Evolutionary conservation across 2,329 filamentous ascomycete species (phyloP), one percentile per base, ranked within the genome.

Genomic region (Diaporthe humulicola): DNA sequence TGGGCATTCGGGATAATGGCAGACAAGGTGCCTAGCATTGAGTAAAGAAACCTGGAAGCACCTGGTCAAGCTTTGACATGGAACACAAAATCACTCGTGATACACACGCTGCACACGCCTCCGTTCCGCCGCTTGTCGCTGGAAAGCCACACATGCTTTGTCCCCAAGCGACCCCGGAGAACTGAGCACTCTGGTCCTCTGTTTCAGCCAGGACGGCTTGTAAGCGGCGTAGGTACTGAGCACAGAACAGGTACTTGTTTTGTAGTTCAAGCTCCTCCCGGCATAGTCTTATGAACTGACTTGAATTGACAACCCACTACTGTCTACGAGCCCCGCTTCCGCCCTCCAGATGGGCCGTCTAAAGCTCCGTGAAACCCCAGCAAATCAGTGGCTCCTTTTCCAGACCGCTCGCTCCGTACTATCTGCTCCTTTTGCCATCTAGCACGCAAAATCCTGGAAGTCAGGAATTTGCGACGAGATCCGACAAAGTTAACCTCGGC

Each of bases 1-100:
- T 87, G 80, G 85, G 86, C 56, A 77, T 83, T 25, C 77, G 78
- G 66, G 77, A 78, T 50, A 48, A 69, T 22, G 33, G 25, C 57
- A 40, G 54, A 19, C 36, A 67, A 33, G 25, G 22, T 36, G 33
- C 17, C 12, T 56, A 70, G 25, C 17, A 36, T 38, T 5, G 38
- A n/a, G 15, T 4, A 25, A 7, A 15, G 1, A n/a, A 25, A 14
- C 5, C n/a, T 45, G 17, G 45, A 45, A 60, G 22, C 36, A 1
- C 36, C 4, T 42, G 36, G 4, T 6, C 36, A 40, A 14, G 28
- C 12, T 2, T 19, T 42, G n/a, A 4, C 22, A 25, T 28, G 17
- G 22, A 40, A 19, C 9, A 22, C 4, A 7, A 2, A n/a, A n/a
- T 22, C 52, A 17, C 25, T 25, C 54, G 54, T 57, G 54, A 36